phyloP scores from a whole-genome alignment of 345 rosid species.

The Salix caprea region DNA sequence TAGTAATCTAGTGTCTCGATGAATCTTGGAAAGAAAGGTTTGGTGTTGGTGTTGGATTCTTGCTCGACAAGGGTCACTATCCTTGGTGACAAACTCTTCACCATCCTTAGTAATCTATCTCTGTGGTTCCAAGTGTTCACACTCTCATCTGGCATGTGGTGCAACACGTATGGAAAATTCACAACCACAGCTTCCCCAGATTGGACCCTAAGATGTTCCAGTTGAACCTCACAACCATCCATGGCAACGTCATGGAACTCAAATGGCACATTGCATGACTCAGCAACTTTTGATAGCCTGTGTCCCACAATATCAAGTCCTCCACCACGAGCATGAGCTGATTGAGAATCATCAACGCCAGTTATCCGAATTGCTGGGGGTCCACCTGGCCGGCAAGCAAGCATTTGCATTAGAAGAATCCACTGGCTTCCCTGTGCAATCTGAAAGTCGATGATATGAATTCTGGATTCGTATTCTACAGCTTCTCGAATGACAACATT shows the following conservation, averaged over 20 bases:
- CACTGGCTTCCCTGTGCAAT: conserved; percentile 89
- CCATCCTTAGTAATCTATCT: conserved; percentile 68
- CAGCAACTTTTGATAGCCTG: conserved; percentile 48
- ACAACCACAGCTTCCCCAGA: conserved; percentile 82
- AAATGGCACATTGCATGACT: conserved; percentile 53
- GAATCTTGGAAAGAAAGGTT: conserved; percentile 61
- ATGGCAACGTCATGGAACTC: conserved; percentile 76
- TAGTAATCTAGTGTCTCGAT: conserved; percentile 63
- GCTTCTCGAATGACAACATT: conserved; percentile 67
- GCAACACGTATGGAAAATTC: conserved; percentile 79
- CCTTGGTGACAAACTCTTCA: conserved; percentile 77
- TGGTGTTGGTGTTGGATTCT: conserved; percentile 80
- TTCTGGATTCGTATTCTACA: conserved; percentile 48
- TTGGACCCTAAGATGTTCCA: conserved; percentile 51
- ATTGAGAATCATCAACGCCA: conserved; percentile 89
- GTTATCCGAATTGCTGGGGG: conserved; percentile 72
- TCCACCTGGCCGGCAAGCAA: conserved; percentile 61
- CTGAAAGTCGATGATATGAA: conserved; percentile 89
- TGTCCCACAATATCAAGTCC: conserved; percentile 69
- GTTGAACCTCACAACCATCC: conserved; percentile 60
- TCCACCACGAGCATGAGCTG: conserved; percentile 87
- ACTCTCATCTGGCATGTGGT: conserved; percentile 99
- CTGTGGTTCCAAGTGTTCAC: conserved; percentile 73
- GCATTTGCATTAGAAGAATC: conserved; percentile 51
- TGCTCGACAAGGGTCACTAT: conserved; percentile 73